These are phyloP conservation scores for Fragaria iinumae DNA, from an alignment of 306 rosid species.

Conservation along the genomic window DNA sequence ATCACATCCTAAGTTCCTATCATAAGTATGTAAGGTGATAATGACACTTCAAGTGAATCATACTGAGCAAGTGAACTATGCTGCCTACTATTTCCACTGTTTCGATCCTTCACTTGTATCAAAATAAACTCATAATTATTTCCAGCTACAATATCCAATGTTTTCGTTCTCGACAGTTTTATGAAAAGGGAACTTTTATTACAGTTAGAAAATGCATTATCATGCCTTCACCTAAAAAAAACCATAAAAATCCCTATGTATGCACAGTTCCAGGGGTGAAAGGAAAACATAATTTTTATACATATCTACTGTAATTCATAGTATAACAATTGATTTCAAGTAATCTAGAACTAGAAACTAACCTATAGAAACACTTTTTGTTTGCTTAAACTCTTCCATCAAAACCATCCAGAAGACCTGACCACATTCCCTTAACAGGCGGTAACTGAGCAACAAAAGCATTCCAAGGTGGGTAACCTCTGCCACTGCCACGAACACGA, in stretches of 20 bases:
- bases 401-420: conserved; percentile 88
- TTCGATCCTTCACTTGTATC: not conserved
- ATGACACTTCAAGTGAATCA: not conserved
- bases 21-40: not conserved
- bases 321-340: not conserved
- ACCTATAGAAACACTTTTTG: conserved; percentile 14
- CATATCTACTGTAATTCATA: not conserved
- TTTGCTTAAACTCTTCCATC: conserved; percentile 78
- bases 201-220: not conserved
- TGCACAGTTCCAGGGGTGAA: not conserved
- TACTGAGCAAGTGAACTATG: not conserved
- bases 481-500: conserved; percentile 91
- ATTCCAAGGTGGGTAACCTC: conserved; percentile 98
- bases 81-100: not conserved
- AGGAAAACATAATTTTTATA: not conserved
- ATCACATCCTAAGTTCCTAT: not conserved
- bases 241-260: not conserved
- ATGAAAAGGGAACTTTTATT: not conserved
- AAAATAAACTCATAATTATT: not conserved
- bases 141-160: not conserved
- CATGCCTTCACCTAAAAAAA: not conserved
- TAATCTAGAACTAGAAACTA: conserved; percentile 11
- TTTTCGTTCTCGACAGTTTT: not conserved
- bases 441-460: conserved; percentile 92
- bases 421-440: conserved; percentile 87